A percentile compares a stretch with the other conserved stretches of the same genome.
phyloP scores from a whole-genome alignment of 176 grass and related monocot genomes.

The Rhynchospora pubera region DNA sequence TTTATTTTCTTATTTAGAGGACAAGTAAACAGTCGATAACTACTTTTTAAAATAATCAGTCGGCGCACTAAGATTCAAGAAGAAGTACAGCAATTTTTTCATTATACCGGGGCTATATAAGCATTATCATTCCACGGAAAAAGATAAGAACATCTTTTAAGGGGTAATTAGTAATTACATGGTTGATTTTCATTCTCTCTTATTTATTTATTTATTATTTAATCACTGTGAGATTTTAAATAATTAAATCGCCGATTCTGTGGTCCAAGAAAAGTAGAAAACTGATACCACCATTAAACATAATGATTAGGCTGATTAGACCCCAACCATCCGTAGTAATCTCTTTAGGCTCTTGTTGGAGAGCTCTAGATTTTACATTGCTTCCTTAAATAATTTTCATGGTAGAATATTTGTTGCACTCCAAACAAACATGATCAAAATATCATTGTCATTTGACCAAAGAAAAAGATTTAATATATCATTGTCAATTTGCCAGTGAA shows the following conservation, averaged over 20 bases:
- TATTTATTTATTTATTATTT: not conserved
- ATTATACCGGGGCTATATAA: not conserved
- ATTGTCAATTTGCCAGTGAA: not conserved
- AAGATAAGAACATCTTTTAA: not conserved
- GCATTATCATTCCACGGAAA: not conserved
- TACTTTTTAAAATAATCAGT: not conserved
- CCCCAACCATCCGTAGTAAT: not conserved
- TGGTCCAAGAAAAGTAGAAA: conserved; percentile 2
- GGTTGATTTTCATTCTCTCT: not conserved
- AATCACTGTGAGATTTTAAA: not conserved
- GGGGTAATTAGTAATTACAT: not conserved
- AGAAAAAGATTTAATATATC: too few relatives aligned
- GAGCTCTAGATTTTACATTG: not conserved
- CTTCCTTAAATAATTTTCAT: too few relatives aligned
- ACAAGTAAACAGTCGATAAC: not conserved
- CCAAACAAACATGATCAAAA: not conserved
- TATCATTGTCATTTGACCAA: not conserved
- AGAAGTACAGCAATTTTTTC: not conserved
- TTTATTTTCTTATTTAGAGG: not conserved
- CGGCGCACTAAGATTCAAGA: not conserved
- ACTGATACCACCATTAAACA: not conserved
- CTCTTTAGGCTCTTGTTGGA: not conserved
- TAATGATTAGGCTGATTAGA: not conserved
- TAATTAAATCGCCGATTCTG: not conserved
- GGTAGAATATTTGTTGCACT: not conserved